phyloP scores from a whole-genome alignment of 208 protist genomes.

The Wallacemonas sp. region DNA sequence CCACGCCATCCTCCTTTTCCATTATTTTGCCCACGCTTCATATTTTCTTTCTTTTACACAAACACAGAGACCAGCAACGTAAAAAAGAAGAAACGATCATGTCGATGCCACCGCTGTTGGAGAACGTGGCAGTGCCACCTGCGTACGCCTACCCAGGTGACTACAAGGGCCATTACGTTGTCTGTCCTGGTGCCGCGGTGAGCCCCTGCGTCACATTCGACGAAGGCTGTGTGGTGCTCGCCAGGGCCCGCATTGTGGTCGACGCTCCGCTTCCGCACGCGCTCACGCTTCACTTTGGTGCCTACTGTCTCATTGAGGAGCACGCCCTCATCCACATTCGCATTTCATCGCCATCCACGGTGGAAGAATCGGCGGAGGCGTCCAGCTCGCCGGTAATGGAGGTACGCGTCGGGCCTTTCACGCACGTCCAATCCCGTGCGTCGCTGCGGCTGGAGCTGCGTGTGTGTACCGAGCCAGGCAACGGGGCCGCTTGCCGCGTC shows the following conservation, averaged over 20 bases:
- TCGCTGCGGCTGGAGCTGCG: constrained; percentile 13
- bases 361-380: background rate
- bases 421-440: constrained; percentile 54
- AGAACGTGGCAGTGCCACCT: background rate
- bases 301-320: constrained; percentile 53
- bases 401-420: constrained; percentile 23
- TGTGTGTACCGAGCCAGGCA: background rate
- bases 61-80: too few species aligned
- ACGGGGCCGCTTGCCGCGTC: background rate
- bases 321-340: constrained; percentile 31
- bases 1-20: too few species aligned
- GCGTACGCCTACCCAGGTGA: constrained; percentile 1
- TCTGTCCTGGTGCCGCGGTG: constrained; percentile 1
- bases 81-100: too few species aligned
- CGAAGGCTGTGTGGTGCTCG: constrained; percentile 54
- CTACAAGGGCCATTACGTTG: constrained; percentile 14
- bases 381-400: background rate
- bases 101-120: too few species aligned
- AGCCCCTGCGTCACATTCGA: constrained; percentile 46
- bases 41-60: too few species aligned
- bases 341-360: background rate
- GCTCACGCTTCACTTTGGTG: constrained; percentile 24
- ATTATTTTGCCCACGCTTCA: too few species aligned
- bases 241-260: constrained; percentile 42
- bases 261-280: constrained; percentile 1